Evolutionary conservation across 2,329 filamentous ascomycete genomes (phyloP).

Genomic region (Sarocladium brachiariae): DNA sequence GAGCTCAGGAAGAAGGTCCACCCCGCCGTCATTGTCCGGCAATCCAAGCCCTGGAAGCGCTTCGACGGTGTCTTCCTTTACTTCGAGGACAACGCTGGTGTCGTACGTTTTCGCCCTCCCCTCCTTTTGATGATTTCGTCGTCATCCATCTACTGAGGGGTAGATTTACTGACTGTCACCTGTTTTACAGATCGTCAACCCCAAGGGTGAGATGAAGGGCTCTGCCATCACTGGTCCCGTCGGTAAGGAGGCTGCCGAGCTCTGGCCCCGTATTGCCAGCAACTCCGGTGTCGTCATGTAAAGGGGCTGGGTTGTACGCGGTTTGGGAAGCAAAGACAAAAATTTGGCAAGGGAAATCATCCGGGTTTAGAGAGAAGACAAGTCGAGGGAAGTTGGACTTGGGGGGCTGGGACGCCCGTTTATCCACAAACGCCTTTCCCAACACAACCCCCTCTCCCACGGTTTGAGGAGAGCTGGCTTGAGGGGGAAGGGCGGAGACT

Average conservation of each 20-base stretch:
- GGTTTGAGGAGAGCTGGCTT: neutral
- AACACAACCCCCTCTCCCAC: neutral
- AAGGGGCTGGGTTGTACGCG: conserved; percentile 41
- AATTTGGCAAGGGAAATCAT: neutral
- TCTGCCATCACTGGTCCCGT: conserved; percentile 98
- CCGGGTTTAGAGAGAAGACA: neutral
- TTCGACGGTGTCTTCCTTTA: conserved; percentile 98
- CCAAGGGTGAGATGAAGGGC: conserved; percentile 99
- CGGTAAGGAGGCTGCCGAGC: conserved; percentile 98
- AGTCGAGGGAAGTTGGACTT: neutral
- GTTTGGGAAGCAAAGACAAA: conserved; percentile 19
- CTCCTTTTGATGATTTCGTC: no score
- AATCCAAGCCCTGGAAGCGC: conserved; percentile 99
- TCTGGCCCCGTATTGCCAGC: conserved; percentile 99
- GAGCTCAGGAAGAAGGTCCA: conserved; percentile 99
- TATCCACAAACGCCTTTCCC: neutral
- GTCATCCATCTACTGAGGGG: no score
- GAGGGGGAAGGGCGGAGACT: neutral
- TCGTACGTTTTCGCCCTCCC: conserved; percentile 55
- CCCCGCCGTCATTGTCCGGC: conserved; percentile 97
- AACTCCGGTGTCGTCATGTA: conserved; percentile 99
- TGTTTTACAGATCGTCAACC: conserved; percentile 81
- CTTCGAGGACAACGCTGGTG: conserved; percentile 99
- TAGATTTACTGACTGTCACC: neutral
- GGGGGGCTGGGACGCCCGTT: neutral